phyloP scores from a whole-genome alignment of 805 yeast genomes.

The Lipomyces oligophaga region DNA sequence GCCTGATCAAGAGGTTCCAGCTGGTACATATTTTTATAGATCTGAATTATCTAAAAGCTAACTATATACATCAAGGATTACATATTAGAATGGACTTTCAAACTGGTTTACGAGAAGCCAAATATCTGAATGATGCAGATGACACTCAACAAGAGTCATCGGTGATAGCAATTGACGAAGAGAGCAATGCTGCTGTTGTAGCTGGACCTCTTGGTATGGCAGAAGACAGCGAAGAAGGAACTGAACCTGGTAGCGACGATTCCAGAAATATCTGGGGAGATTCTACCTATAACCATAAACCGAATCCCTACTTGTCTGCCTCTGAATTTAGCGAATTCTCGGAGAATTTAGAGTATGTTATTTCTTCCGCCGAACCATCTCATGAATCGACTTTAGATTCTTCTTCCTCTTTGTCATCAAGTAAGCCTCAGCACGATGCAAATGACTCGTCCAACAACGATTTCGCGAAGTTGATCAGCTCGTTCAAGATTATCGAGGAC shows the following conservation, averaged over 20 bases:
- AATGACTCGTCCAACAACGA: not conserved
- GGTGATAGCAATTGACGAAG: not conserved
- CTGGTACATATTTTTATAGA: conserved; percentile 29
- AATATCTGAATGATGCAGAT: conserved; percentile 40
- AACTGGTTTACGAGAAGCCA: conserved; percentile 69
- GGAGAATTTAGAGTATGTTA: conserved; percentile 8
- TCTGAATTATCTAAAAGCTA: not conserved
- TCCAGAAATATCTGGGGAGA: conserved; percentile 12
- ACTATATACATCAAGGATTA: conserved; percentile 46
- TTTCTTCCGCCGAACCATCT: not conserved
- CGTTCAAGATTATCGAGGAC: conserved; percentile 43
- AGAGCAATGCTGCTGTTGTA: not conserved
- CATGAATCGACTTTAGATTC: not conserved
- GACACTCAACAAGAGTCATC: not conserved
- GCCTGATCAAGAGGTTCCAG: conserved; percentile 74
- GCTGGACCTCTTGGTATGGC: not conserved
- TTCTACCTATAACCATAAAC: conserved; percentile 21
- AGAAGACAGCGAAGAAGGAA: not conserved
- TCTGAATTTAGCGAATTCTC: conserved; percentile 23
- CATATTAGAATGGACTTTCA: conserved; percentile 72
- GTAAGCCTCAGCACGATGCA: not conserved
- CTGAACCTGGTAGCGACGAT: conserved; percentile 4
- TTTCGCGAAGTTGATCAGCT: conserved; percentile 2
- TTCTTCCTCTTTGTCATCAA: not conserved
- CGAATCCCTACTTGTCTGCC: conserved; percentile 22